Evolutionary conservation across 192 early-diverging fungal species (phyloP).

Genomic region (Backusella australiensis): DNA sequence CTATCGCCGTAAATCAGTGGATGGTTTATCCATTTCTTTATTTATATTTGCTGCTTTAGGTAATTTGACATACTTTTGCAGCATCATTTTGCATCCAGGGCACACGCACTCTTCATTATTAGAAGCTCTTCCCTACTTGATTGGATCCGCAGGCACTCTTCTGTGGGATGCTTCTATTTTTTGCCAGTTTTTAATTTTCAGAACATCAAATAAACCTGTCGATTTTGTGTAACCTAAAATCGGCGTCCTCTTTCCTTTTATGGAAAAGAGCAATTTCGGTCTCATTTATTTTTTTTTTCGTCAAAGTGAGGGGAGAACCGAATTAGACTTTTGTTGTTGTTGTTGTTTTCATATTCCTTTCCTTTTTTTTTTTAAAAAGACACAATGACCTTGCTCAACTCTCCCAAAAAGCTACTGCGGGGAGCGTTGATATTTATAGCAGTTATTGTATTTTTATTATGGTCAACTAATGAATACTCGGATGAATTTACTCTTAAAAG

Average conservation of each 20-base stretch:
- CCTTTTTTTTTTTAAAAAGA: neutral
- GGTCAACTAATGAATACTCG: conserved; percentile 6
- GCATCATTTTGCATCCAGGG: conserved; percentile 45
- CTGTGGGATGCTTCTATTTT: conserved; percentile 61
- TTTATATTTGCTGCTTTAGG: conserved; percentile 72
- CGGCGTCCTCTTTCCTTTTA: neutral
- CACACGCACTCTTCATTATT: conserved; percentile 25
- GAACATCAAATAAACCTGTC: neutral
- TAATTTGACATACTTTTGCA: conserved; percentile 61
- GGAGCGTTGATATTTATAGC: neutral
- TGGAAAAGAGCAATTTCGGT: neutral
- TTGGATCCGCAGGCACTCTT: conserved; percentile 74
- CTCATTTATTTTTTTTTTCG: neutral
- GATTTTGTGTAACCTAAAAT: neutral
- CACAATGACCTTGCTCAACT: neutral
- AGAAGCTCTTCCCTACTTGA: conserved; percentile 52
- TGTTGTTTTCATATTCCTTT: neutral
- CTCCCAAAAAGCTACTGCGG: neutral
- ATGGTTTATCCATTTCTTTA: conserved; percentile 73
- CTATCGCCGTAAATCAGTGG: conserved; percentile 50
- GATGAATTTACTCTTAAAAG: conserved; percentile 2
- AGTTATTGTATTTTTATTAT: neutral
- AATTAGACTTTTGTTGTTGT: neutral
- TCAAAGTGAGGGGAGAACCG: neutral
- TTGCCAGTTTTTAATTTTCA: conserved; percentile 40